Evolutionary conservation across 371 early-diverging fungal species (phyloP), one percentile per base, ranked within the genome.

Genomic region (Apophysomyces variabilis): DNA sequence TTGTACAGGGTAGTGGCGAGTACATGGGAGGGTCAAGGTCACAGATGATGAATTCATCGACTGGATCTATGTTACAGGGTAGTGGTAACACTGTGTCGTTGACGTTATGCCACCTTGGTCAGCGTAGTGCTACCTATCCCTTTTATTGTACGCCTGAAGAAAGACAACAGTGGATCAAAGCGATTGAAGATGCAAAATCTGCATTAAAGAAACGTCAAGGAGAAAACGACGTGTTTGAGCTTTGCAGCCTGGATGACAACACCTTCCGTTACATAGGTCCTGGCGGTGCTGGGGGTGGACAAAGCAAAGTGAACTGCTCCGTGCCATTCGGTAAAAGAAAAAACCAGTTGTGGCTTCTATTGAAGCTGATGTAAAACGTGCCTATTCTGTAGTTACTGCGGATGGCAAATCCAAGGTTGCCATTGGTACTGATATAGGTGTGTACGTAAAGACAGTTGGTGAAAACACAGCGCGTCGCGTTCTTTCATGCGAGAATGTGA

Each of bases 371-470:
- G 7, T 8, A 5, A 14, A 46, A 8, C 8, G 6, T 26, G 18
- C 44, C 26, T 39, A 26, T 59, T 14, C 21, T 18, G 11, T 47
- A 65, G 68, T 71, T 0, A 72, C 77, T 2, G 57, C 59, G 2
- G 61, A 58, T 32, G 57, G 64, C 26, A 82, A 89, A 62, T 83
- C 76, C 13, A 81, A 87, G 58, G 80, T 93, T 45, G 90, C 89
- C 4, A 86, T 96, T 44, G 97, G 95, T 57, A 94, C 96, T 1
- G 96, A 96, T 60, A 74, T 78, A 5, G 97, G 96, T 32, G 84
- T 96, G 6, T 95, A 86, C 69, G 84, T 80, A 44, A 78, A 77
- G 39, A 70, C 75, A n/a, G 73, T 75, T 16, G 70, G 26, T 16
- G 69, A 60, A 59, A 71, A 16, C 50, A 64, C 50, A 36, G 66